Evolutionary conservation across 169 alveolate genomes (phyloP).

Genomic region (Cryptosporidium sp.): DNA sequence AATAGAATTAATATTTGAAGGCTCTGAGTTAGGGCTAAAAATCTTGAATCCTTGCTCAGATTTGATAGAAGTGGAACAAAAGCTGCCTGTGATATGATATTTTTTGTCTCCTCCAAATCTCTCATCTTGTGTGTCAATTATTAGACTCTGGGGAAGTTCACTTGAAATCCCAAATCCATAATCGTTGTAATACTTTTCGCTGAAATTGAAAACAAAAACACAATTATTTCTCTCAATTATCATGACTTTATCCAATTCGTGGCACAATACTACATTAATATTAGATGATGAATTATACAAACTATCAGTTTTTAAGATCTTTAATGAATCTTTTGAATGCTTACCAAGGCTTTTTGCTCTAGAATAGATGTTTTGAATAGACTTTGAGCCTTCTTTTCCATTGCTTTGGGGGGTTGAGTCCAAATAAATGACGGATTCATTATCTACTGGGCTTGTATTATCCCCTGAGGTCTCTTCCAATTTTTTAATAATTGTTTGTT

Average conservation of each 20-base stretch:
- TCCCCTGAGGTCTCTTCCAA: background rate
- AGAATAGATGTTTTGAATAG: background rate
- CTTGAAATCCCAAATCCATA: constrained; percentile 61
- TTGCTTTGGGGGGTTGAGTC: constrained; percentile 1
- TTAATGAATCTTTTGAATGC: background rate
- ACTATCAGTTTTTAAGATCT: background rate
- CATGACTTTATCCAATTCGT: constrained; percentile 89
- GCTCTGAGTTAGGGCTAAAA: background rate
- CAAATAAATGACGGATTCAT: constrained; percentile 5
- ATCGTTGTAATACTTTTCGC: constrained; percentile 76
- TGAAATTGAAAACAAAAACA: constrained; percentile 91
- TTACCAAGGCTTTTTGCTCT: background rate
- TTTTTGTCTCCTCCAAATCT: constrained; percentile 82
- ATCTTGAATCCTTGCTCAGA: constrained; percentile 26
- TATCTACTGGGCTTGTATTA: background rate
- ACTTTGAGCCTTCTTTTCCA: background rate
- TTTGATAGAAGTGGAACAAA: background rate
- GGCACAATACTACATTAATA: constrained; percentile 86
- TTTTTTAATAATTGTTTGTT: background rate
- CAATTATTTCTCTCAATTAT: constrained; percentile 89
- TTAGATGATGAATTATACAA: constrained; percentile 82
- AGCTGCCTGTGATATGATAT: background rate
- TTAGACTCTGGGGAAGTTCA: constrained; percentile 10
- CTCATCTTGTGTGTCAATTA: constrained; percentile 80
- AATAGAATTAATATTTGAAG: constrained; percentile 4